Percentiles rank a stretch among this genome's conserved stretches.
Evolutionary conservation across 2,329 filamentous ascomycete genomes (phyloP).

Genomic region (Sordariomycetes sp.): DNA sequence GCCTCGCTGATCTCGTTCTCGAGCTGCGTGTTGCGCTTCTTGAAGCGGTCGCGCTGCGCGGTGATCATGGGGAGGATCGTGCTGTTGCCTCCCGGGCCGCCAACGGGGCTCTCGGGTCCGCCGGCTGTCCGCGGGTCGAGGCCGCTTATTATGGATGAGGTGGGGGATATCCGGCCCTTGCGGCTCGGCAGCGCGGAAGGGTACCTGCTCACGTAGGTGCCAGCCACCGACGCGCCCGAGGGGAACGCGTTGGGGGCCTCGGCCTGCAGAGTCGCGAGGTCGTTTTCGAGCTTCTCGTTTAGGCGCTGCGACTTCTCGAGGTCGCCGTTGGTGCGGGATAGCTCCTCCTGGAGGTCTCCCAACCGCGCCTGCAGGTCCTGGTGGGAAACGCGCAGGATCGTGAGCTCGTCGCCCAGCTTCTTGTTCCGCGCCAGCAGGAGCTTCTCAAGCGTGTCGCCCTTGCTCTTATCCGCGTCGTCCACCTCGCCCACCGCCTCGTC

Average conservation of each 20-base stretch:
- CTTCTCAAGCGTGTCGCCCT: constrained; percentile 77
- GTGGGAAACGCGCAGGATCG: constrained; percentile 83
- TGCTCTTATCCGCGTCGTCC: constrained; percentile 20
- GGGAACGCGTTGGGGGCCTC: constrained; percentile 76
- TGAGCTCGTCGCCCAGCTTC: constrained; percentile 88
- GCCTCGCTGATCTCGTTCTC: constrained; percentile 80
- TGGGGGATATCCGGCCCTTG: constrained; percentile 66
- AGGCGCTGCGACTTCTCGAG: constrained; percentile 74
- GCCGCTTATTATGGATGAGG: constrained; percentile 97
- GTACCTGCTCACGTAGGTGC: constrained; percentile 75
- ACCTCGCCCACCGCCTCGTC: constrained; percentile 42
- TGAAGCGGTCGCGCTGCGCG: constrained; percentile 94
- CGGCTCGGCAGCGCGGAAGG: constrained; percentile 50
- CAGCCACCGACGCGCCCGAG: constrained; percentile 82
- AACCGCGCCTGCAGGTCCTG: constrained; percentile 77
- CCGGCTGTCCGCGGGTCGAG: constrained; percentile 55
- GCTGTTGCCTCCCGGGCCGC: constrained; percentile 21
- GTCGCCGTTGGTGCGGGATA: constrained; percentile 72
- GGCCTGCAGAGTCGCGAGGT: constrained; percentile 76
- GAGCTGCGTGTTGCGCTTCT: constrained; percentile 83
- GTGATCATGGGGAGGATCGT: constrained; percentile 97
- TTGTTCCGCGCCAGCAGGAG: constrained; percentile 88
- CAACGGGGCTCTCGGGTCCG: constrained; percentile 42
- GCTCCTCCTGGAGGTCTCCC: constrained; percentile 68
- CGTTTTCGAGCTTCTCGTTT: constrained; percentile 82